phyloP scores from a whole-genome alignment of 2,329 filamentous ascomycete genomes.

The Fusarium scirpi region DNA sequence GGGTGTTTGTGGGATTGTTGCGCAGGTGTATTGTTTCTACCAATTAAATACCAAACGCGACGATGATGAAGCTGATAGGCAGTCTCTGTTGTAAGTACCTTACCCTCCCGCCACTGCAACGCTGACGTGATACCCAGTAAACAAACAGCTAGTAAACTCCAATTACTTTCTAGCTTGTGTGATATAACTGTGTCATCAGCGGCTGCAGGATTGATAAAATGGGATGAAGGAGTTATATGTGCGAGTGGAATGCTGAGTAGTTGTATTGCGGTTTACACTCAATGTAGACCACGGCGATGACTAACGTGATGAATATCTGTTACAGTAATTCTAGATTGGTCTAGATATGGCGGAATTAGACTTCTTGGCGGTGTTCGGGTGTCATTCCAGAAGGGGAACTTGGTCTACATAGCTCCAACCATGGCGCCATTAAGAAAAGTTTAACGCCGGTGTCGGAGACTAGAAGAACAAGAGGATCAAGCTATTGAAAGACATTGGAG shows the following conservation, averaged over 20 bases:
- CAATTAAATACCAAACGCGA: not conserved
- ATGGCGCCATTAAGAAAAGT: conserved; percentile 19
- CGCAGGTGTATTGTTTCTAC: conserved; percentile 18
- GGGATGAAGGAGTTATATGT: conserved; percentile 20
- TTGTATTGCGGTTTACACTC: conserved; percentile 8
- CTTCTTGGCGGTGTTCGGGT: conserved; percentile 1
- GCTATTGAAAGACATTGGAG: too few species aligned
- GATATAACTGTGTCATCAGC: conserved; percentile 24
- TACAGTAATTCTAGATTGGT: not conserved
- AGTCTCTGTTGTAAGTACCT: conserved; percentile 16
- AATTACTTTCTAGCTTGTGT: conserved; percentile 3
- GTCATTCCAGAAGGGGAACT: conserved; percentile 21
- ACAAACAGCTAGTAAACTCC: conserved; percentile 9
- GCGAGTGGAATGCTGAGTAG: conserved; percentile 20
- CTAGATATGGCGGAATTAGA: conserved; percentile 9
- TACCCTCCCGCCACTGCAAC: not conserved
- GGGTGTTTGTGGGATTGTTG: conserved; percentile 3
- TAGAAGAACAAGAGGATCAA: too few species aligned
- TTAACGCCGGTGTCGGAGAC: conserved; percentile 3
- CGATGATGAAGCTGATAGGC: conserved; percentile 2
- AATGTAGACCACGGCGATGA: conserved; percentile 1
- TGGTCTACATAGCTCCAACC: conserved; percentile 7
- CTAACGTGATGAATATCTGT: not conserved
- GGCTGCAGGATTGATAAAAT: conserved; percentile 14
- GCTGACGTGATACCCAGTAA: conserved; percentile 22